Conservation (phyloP, 768 basidiomycete species). For the Boletellus sp. region DNA sequence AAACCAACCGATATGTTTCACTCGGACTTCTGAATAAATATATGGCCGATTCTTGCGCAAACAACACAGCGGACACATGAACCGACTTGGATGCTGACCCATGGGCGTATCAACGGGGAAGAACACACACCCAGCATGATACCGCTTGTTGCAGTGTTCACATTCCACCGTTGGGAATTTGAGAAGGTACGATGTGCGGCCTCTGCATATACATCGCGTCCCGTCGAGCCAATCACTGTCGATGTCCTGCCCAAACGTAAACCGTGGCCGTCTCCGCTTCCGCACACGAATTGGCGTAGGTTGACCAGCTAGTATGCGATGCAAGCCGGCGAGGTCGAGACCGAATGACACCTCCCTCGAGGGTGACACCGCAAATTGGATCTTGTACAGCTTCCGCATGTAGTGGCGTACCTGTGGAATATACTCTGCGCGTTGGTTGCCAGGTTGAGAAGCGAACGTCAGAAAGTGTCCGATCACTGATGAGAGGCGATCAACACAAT, state of each 20-base stretch:
- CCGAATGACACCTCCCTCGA: slow-evolving; percentile 80
- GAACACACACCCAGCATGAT: slow-evolving; percentile 76
- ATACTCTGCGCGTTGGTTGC: slow-evolving; percentile 71
- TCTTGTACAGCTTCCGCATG: slow-evolving; percentile 87
- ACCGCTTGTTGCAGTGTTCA: slow-evolving; percentile 58
- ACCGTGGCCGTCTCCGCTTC: slow-evolving; percentile 59
- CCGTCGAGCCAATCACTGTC: slow-evolving; percentile 71
- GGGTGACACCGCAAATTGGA: slow-evolving; percentile 84
- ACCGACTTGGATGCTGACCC: slow-evolving; percentile 37
- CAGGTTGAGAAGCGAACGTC: slow-evolving; percentile 61
- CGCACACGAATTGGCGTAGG: slow-evolving; percentile 46
- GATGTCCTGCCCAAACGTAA: slow-evolving; percentile 73
- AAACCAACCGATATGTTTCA: slow-evolving; percentile 56
- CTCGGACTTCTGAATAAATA: slow-evolving; percentile 71
- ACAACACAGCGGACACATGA: slow-evolving; percentile 75
- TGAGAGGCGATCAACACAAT: slow-evolving; percentile 72
- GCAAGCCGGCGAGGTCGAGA: slow-evolving; percentile 76
- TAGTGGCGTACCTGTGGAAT: slow-evolving; percentile 84
- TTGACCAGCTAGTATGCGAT: slow-evolving; percentile 73
- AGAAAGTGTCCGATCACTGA: slow-evolving; percentile 77
- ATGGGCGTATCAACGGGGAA: slow-evolving; percentile 47
- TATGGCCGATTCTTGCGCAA: slow-evolving; percentile 70
- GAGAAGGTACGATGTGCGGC: slow-evolving; percentile 56
- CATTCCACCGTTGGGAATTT: slow-evolving; percentile 65
- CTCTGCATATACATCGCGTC: slow-evolving; percentile 79